Conservation (phyloP, 345 rosid genomes). For the Laguncularia racemosa region DNA sequence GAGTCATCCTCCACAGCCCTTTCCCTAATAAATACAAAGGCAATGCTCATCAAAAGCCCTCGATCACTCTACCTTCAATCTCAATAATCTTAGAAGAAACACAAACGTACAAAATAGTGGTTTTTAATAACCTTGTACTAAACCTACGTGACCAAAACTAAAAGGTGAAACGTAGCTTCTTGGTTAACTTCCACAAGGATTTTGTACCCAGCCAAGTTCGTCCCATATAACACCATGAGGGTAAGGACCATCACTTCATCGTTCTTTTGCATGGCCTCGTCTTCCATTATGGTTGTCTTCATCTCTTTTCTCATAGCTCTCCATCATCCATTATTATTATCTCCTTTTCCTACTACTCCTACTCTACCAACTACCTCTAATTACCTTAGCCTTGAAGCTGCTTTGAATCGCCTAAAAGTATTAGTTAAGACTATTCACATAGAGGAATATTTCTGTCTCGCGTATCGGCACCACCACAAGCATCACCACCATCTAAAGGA, state of each 20-base stretch:
- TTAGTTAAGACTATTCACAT: conserved; percentile 1
- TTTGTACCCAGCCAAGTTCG: too few species aligned
- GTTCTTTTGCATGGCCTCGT: too few species aligned
- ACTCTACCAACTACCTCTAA: conserved; percentile 14
- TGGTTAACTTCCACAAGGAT: too few species aligned
- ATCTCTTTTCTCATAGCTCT: conserved; percentile 25
- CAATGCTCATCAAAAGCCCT: conserved; percentile 5
- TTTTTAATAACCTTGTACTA: too few species aligned
- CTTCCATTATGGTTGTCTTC: too few species aligned
- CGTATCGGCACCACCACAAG: too few species aligned
- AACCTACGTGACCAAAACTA: too few species aligned
- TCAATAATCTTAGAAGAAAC: not conserved
- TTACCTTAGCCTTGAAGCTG: not conserved
- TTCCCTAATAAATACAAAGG: not conserved
- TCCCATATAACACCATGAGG: too few species aligned
- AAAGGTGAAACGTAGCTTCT: too few species aligned
- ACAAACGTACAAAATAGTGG: conserved; percentile 19
- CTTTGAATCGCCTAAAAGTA: not conserved
- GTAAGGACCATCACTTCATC: too few species aligned
- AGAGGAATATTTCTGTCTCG: conserved; percentile 7
- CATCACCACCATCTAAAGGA: too few species aligned
- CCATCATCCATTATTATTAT: conserved; percentile 32
- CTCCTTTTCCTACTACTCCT: conserved; percentile 23
- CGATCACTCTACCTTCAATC: not conserved
- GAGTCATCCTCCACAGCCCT: conserved; percentile 10